Evolutionary conservation across 306 rosid genomes (phyloP), one percentile per base, ranked within the genome.

Genomic region (Argentina anserina): DNA sequence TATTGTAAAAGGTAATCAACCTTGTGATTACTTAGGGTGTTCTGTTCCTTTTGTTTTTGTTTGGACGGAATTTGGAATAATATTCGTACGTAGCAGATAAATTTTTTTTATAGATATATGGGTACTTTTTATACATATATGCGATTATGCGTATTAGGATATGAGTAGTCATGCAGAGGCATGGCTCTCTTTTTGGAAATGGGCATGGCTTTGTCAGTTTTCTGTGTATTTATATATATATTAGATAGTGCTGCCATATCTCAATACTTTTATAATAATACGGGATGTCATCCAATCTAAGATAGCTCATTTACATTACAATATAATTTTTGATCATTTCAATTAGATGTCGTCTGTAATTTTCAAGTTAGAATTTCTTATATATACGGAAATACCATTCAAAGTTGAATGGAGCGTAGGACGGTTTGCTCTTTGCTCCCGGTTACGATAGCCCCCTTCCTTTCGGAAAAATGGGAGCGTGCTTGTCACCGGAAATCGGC

Each of bases 11-110:
- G 18, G 9, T 58, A 58, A 2, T 2, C 5, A 33, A 11, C n/a
- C n/a, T 13, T 28, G 34, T 60, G 65, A 33, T 61, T 61, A 33
- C 25, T 61, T 33, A 33, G 11, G 25, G 23, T 33, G 23, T 33
- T 33, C 66, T 61, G 66, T 33, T 33, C 66, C 33, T 61, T 60
- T 60, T 60, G 23, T 60, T 60, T 60, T 61, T 61, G 66, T 33
- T 33, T 61, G 42, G 6, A 18, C 33, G 66, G 66, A 33, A 61
- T 61, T 61, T 61, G 66, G 66, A 61, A 61, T 33, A 33, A 31
- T 31, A 14, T 33, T 2, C 5, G n/a, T 58, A 4, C 13, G 37
- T 31, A 56, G 14, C 18, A 26, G 4, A 60, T 31, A 2, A 14
- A 60, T 9, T 29, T 15, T 5, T 5, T 59, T 14, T 15, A 6